Evolutionary conservation across 139 green algal genomes (phyloP).

Genomic region (Volvox reticuliferus): DNA sequence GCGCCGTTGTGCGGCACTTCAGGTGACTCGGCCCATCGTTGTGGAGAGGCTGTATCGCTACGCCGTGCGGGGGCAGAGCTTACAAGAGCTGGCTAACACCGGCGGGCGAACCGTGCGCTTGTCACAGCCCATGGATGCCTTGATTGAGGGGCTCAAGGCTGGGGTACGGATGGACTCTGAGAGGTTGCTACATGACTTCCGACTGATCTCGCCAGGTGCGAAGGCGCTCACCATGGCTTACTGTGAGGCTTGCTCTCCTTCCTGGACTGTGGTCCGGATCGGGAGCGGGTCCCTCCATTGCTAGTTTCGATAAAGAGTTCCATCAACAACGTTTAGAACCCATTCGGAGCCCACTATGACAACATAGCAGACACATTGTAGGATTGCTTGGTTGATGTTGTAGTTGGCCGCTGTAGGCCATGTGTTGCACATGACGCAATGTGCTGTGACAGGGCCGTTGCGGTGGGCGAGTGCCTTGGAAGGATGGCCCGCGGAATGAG

Average conservation of each 20-base stretch:
- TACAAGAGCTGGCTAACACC: background rate
- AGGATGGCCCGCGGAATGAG: too few species aligned
- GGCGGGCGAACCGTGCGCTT: background rate
- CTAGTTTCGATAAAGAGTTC: background rate
- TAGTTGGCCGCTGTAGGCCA: too few species aligned
- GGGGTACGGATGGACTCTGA: constrained; percentile 47
- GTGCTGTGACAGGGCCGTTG: too few species aligned
- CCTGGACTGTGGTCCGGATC: too few species aligned
- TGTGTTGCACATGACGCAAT: too few species aligned
- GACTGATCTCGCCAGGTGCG: background rate
- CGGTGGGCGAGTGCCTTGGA: too few species aligned
- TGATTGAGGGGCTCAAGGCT: constrained; percentile 52
- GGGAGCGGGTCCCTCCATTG: too few species aligned
- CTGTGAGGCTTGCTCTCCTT: background rate
- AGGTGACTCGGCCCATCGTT: background rate
- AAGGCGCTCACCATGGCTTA: background rate
- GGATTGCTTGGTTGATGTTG: background rate
- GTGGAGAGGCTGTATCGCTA: constrained; percentile 30
- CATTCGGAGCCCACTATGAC: background rate
- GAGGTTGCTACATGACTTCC: constrained; percentile 50
- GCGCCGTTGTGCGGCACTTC: constrained; percentile 29
- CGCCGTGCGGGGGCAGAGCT: background rate
- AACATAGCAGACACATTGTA: background rate
- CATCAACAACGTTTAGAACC: background rate
- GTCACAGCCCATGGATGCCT: constrained; percentile 22